phyloP scores from a whole-genome alignment of 176 grass and related monocot species.

The Cenchrus fungigraminus region DNA sequence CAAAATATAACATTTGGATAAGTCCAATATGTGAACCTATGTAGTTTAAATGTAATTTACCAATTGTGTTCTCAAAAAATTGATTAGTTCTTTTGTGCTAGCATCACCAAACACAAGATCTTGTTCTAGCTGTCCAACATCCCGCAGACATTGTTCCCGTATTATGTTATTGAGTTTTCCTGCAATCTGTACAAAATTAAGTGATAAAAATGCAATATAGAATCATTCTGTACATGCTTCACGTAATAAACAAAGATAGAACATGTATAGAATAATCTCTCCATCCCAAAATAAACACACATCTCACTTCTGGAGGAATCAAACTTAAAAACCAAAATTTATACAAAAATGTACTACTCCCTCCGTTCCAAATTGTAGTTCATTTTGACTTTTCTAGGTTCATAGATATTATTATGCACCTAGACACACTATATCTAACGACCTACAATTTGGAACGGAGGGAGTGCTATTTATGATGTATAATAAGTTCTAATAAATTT shows the following conservation, averaged over 20 bases:
- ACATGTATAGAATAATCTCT: neutral
- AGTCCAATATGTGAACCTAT: slow-evolving; percentile 9
- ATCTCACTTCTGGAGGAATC: too few species aligned
- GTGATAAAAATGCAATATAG: slow-evolving; percentile 38
- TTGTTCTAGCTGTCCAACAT: slow-evolving; percentile 93
- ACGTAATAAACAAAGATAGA: slow-evolving; percentile 24
- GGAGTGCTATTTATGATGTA: too few species aligned
- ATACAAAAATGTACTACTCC: too few species aligned
- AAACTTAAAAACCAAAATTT: too few species aligned
- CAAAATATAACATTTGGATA: slow-evolving; percentile 30
- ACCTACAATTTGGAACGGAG: too few species aligned
- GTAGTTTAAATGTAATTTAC: slow-evolving; percentile 57
- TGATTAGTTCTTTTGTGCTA: slow-evolving; percentile 92
- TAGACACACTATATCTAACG: too few species aligned
- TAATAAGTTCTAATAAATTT: too few species aligned
- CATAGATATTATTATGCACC: too few species aligned
- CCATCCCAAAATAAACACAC: too few species aligned
- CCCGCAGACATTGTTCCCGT: slow-evolving; percentile 80
- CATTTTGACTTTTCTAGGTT: too few species aligned
- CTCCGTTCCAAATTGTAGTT: too few species aligned
- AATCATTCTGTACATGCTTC: neutral
- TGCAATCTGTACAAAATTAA: slow-evolving; percentile 78
- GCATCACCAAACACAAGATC: slow-evolving; percentile 97
- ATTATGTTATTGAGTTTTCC: slow-evolving; percentile 88
- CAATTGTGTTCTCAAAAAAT: slow-evolving; percentile 84